Evolutionary conservation across 2,329 filamentous ascomycete genomes (phyloP), one percentile per base, ranked within the genome.

Genomic region (Tolypocladium album): DNA sequence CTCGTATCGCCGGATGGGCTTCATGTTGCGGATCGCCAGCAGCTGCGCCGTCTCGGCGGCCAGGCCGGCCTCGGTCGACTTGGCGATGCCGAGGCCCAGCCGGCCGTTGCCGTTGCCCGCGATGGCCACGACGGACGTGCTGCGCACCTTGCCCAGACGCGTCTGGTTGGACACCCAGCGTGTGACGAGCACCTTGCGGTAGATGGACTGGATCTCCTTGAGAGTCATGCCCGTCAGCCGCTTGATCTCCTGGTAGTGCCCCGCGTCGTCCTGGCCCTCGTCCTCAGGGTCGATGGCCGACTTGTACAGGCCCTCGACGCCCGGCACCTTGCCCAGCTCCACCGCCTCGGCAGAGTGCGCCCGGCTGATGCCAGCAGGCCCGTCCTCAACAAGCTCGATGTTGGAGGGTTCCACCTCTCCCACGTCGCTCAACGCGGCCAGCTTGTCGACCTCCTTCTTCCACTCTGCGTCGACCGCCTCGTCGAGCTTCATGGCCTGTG

Each of bases 161-260:
- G 94, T 97, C 81, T 97, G 93, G 76, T 99, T 97, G 65, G 84
- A 80, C 61, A 99, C 94, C 47, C 76, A 75, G 69, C 93, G 89
- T 5, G 71, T 70, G 55, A 96, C 88, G 55, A 99, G 76, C 56
- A 82, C 79, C 81, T 95, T 96, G 64, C 83, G 77, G 61, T 83
- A 79, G 61, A 96, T 71, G 6, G 70, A 65, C 55, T 80, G 64
- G 65, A 87, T 80, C 31, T 86, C 74, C 57, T 69, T 66, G 60
- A 86, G 74, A 22, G 66, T 76, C 72, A 86, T 71, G 65, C 83
- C 82, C 56, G 82, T 85, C 63, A 79, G 72, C 64, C 75, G 76
- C 74, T 83, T 83, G 67, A 83, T 72, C 62, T 79, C 75, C 66
- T 78, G 73, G 71, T 76, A 84, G 57, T 73, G 67, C 62, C 81